Evolutionary conservation across 169 alveolate species (phyloP).

Genomic region (Cryptosporidium muris): DNA sequence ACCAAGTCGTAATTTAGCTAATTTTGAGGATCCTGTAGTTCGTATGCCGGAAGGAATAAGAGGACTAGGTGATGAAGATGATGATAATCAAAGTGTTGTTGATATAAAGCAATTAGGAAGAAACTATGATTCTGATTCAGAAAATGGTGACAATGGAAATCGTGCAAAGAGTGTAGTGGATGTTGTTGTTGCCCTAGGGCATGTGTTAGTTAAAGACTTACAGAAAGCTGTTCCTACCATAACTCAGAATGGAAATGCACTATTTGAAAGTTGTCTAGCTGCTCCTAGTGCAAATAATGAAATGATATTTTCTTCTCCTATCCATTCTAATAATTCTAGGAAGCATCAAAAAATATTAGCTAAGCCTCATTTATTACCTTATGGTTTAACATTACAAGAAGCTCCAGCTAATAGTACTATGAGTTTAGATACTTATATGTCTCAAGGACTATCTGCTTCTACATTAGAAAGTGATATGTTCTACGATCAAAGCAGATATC

Average conservation of each 20-base stretch:
- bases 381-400: slow-evolving; percentile 64
- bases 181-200: slow-evolving; percentile 69
- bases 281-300: slow-evolving; percentile 30
- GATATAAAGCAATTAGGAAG: slow-evolving; percentile 39
- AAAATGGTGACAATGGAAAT: slow-evolving; percentile 57
- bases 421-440: neutral
- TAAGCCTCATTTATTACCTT: slow-evolving; percentile 63
- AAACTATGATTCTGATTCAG: slow-evolving; percentile 51
- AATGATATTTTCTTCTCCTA: slow-evolving; percentile 44
- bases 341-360: slow-evolving; percentile 9
- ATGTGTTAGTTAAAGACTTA: slow-evolving; percentile 62
- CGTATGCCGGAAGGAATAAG: slow-evolving; percentile 52
- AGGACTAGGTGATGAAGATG: slow-evolving; percentile 57
- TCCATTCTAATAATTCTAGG: slow-evolving; percentile 17
- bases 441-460: slow-evolving; percentile 22
- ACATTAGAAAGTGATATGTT: slow-evolving; percentile 35
- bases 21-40: slow-evolving; percentile 56
- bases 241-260: slow-evolving; percentile 16
- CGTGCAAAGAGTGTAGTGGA: slow-evolving; percentile 66
- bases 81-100: slow-evolving; percentile 67
- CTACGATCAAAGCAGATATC: slow-evolving; percentile 41
- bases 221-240: slow-evolving; percentile 65
- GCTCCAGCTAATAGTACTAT: slow-evolving; percentile 4
- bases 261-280: slow-evolving; percentile 64
- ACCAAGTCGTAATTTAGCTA: slow-evolving; percentile 49